Evolutionary conservation across 768 basidiomycete genomes (phyloP).

Genomic region (Boletus eberwhitei): DNA sequence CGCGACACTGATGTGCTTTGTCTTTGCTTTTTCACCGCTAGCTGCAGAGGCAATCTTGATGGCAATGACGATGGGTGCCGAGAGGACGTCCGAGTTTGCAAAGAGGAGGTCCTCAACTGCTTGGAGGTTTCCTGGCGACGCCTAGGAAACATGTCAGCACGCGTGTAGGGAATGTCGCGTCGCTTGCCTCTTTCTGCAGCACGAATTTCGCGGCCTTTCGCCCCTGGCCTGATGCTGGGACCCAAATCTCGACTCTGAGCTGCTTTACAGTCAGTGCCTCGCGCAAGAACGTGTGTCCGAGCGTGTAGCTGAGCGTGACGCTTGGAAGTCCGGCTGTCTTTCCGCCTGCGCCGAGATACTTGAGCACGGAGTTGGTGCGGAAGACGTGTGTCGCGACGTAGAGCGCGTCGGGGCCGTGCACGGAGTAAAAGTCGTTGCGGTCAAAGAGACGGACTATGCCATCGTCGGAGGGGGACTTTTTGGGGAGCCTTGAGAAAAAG

Average conservation of each 20-base stretch:
- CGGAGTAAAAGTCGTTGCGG: conserved; percentile 81
- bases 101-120: conserved; percentile 86
- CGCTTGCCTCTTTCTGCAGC: conserved; percentile 72
- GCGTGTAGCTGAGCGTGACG: conserved; percentile 69
- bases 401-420: conserved; percentile 85
- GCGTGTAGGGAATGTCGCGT: neutral
- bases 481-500: conserved; percentile 60
- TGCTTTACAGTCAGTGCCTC: conserved; percentile 90
- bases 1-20: conserved; percentile 77
- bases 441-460: conserved; percentile 89
- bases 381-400: conserved; percentile 82
- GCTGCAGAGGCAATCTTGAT: conserved; percentile 69
- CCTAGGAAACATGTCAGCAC: conserved; percentile 42
- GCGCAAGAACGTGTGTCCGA: conserved; percentile 79
- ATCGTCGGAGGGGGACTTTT: conserved; percentile 62
- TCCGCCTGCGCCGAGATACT: conserved; percentile 75
- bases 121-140: conserved; percentile 69
- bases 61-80: conserved; percentile 87
- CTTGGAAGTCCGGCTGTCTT: conserved; percentile 63
- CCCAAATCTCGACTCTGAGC: conserved; percentile 90
- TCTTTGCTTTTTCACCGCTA: conserved; percentile 52
- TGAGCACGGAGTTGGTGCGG: conserved; percentile 88
- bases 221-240: conserved; percentile 63
- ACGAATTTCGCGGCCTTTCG: conserved; percentile 76
- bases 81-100: conserved; percentile 68